Evolutionary conservation across 768 basidiomycete genomes (phyloP).

Genomic region (Boletales sp.): DNA sequence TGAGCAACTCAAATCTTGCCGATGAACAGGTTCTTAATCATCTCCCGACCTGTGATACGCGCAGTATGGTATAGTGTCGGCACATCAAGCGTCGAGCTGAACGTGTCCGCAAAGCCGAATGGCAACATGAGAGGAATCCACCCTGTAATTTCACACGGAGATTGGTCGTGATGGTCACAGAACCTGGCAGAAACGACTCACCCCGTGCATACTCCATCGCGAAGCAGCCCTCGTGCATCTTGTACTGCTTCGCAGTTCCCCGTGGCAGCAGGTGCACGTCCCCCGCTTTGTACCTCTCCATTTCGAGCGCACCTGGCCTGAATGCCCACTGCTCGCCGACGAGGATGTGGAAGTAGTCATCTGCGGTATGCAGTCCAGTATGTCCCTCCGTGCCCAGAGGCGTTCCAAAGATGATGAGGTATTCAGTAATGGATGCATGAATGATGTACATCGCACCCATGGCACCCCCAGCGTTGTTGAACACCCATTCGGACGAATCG

Average conservation of each 20-base stretch:
- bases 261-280: constrained; percentile 80
- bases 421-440: constrained; percentile 95
- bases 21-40: constrained; percentile 71
- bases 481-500: constrained; percentile 82
- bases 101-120: constrained; percentile 82
- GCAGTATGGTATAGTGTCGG: constrained; percentile 77
- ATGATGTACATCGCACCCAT: constrained; percentile 99
- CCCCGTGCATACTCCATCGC: constrained; percentile 94
- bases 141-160: constrained; percentile 44
- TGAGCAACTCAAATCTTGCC: constrained; percentile 68
- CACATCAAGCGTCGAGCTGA: constrained; percentile 88
- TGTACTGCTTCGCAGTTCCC: constrained; percentile 92
- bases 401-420: constrained; percentile 93
- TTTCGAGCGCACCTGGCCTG: constrained; percentile 71
- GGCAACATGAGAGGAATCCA: constrained; percentile 98
- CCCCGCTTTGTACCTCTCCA: constrained; percentile 83
- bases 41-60: constrained; percentile 79
- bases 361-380: constrained; percentile 88
- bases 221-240: constrained; percentile 95
- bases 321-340: constrained; percentile 96
- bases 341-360: constrained; percentile 97
- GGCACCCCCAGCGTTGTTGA: constrained; percentile 96
- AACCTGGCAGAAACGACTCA: constrained; percentile 31
- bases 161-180: neutral
- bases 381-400: constrained; percentile 98